A percentile compares a stretch with the other conserved stretches of the same genome.
phyloP scores from a whole-genome alignment of 2,329 filamentous ascomycete genomes.

The Sclerotinia sclerotiorum region DNA sequence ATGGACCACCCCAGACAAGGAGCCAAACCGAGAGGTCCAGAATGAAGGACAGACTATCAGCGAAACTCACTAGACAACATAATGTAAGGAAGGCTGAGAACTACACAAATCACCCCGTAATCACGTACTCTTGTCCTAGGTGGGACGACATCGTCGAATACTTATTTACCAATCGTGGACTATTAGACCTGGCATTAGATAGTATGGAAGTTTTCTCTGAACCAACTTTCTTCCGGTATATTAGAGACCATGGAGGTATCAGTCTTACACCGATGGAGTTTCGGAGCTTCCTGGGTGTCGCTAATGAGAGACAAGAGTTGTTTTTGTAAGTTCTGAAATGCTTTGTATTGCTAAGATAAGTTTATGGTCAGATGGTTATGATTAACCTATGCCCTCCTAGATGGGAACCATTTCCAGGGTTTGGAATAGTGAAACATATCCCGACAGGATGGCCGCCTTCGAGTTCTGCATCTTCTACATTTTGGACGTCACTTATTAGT shows the following conservation, averaged over 20 bases:
- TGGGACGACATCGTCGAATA: neutral
- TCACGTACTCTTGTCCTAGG: neutral
- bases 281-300: slow-evolving; percentile 1
- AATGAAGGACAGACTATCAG: neutral
- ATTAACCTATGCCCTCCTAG: neutral
- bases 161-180: neutral
- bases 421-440: slow-evolving; percentile 5
- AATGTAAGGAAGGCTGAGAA: neutral
- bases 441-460: neutral
- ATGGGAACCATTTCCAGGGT: slow-evolving; percentile 10
- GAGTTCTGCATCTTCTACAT: neutral
- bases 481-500: neutral
- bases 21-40: neutral
- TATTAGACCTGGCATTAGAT: slow-evolving; percentile 2
- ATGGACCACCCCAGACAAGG: neutral
- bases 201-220: neutral
- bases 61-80: neutral
- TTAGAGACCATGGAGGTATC: slow-evolving; percentile 3
- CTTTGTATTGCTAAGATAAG: no score
- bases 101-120: neutral
- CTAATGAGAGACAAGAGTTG: neutral
- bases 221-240: slow-evolving; percentile 3
- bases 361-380: neutral
- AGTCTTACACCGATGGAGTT: neutral
- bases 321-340: neutral